phyloP scores from a whole-genome alignment of 495 filamentous ascomycete genomes.

The Letharia lupina region DNA sequence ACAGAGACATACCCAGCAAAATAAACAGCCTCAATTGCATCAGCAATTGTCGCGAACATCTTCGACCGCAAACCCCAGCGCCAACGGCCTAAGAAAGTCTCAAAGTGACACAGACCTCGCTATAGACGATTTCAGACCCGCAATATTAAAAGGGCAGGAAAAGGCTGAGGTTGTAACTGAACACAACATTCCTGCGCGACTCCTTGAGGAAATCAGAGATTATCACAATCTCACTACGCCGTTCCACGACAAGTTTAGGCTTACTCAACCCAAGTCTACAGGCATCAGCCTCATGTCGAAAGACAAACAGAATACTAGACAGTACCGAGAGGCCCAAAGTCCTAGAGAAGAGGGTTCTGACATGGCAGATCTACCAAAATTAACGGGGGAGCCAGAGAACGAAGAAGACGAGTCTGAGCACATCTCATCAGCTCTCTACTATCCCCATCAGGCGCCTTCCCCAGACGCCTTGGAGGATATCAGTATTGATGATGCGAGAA shows the following conservation, averaged over 20 bases:
- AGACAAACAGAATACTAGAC: not conserved
- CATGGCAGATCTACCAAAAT: constrained; percentile 17
- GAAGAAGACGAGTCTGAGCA: constrained; percentile 87
- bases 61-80: not conserved
- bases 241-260: constrained; percentile 22
- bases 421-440: constrained; percentile 88
- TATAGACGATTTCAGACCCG: not conserved
- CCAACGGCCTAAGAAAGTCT: not conserved
- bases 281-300: not conserved
- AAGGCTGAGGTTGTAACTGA: not conserved
- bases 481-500: constrained; percentile 28
- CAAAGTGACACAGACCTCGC: constrained; percentile 2
- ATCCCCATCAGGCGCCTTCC: constrained; percentile 70
- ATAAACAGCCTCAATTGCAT: not conserved
- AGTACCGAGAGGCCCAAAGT: constrained; percentile 14
- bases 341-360: constrained; percentile 33
- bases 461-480: constrained; percentile 39
- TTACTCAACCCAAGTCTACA: constrained; percentile 10
- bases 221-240: constrained; percentile 31
- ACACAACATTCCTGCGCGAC: constrained; percentile 34
- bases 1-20: not conserved
- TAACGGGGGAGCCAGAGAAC: constrained; percentile 29
- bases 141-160: not conserved
- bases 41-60: not conserved
- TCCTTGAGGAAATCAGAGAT: constrained; percentile 57